Percentiles rank a stretch among this genome's conserved stretches.
phyloP scores from a whole-genome alignment of 2,329 filamentous ascomycete species.

The Lachnellula willkommii region DNA sequence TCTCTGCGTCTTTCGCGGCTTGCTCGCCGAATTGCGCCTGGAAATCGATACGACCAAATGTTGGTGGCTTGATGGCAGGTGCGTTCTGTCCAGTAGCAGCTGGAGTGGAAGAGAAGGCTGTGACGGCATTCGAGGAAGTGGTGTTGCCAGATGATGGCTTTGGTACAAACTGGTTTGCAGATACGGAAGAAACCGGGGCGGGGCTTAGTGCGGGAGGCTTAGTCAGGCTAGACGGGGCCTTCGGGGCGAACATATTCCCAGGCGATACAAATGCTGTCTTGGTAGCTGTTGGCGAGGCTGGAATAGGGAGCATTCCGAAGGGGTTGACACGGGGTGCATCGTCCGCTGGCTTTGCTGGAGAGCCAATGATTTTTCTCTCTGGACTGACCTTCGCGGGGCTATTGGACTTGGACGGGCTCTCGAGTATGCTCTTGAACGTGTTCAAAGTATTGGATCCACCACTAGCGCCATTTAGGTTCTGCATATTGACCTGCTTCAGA shows the following conservation, averaged over 20 bases:
- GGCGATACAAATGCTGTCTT: slow-evolving; percentile 5
- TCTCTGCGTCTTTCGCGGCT: slow-evolving; percentile 16
- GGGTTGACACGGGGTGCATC: slow-evolving; percentile 25
- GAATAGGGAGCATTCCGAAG: slow-evolving; percentile 22
- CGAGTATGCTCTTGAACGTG: slow-evolving; percentile 29
- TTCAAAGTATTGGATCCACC: slow-evolving; percentile 29
- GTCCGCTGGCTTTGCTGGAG: slow-evolving; percentile 6
- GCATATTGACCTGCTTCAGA: slow-evolving; percentile 18
- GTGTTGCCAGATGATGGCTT: slow-evolving; percentile 5
- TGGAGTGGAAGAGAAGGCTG: not conserved
- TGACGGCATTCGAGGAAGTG: slow-evolving; percentile 12
- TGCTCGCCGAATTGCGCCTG: slow-evolving; percentile 23
- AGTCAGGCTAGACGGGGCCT: not conserved
- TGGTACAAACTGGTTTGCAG: slow-evolving; percentile 3
- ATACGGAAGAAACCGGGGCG: not conserved
- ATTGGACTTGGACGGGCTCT: slow-evolving; percentile 18
- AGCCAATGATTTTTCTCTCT: slow-evolving; percentile 17
- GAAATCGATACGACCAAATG: slow-evolving; percentile 22
- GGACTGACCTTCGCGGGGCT: slow-evolving; percentile 12
- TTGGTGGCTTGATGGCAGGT: slow-evolving; percentile 19
- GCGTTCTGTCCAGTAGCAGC: not conserved
- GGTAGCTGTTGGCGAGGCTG: slow-evolving; percentile 11
- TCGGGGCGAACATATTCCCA: not conserved
- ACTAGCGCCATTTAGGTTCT: slow-evolving; percentile 12
- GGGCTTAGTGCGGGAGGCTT: slow-evolving; percentile 6